phyloP scores from a whole-genome alignment of 225 moss, liverwort and hornwort genomes.

The Bryoerythrophyllum caledonicum region DNA sequence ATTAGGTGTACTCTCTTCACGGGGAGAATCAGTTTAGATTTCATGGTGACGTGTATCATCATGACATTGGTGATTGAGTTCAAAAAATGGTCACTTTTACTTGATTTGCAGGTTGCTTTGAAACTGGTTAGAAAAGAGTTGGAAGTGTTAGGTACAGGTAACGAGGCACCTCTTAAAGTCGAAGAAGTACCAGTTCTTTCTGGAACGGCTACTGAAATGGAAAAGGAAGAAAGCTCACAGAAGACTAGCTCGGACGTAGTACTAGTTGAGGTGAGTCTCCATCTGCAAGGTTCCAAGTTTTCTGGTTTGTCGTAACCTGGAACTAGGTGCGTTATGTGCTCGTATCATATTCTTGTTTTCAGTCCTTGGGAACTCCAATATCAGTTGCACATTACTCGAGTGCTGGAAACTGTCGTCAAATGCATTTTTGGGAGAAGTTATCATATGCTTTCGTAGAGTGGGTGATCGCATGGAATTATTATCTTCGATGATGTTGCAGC shows the following conservation, averaged over 20 bases:
- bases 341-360: background rate
- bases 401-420: background rate
- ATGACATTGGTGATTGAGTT: conserved; percentile 6
- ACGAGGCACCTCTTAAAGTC: conserved; percentile 40
- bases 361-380: no score
- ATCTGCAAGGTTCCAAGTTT: conserved; percentile 5
- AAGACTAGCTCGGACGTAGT: conserved; percentile 51
- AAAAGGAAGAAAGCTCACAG: conserved; percentile 30
- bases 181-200: conserved; percentile 54
- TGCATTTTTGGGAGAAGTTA: no score
- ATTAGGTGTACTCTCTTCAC: background rate
- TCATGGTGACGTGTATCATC: conserved; percentile 3
- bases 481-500: conserved; percentile 6
- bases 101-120: conserved; percentile 78
- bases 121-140: conserved; percentile 89
- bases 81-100: background rate
- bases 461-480: background rate
- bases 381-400: background rate
- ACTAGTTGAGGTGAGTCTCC: conserved; percentile 52
- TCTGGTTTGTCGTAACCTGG: background rate
- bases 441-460: no score
- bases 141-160: conserved; percentile 37
- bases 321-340: conserved; percentile 1
- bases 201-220: conserved; percentile 44
- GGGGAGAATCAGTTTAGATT: conserved; percentile 7